Evolutionary conservation across 1,139 yeast genomes (phyloP).

Genomic region (Saccharomyces hybrid): DNA sequence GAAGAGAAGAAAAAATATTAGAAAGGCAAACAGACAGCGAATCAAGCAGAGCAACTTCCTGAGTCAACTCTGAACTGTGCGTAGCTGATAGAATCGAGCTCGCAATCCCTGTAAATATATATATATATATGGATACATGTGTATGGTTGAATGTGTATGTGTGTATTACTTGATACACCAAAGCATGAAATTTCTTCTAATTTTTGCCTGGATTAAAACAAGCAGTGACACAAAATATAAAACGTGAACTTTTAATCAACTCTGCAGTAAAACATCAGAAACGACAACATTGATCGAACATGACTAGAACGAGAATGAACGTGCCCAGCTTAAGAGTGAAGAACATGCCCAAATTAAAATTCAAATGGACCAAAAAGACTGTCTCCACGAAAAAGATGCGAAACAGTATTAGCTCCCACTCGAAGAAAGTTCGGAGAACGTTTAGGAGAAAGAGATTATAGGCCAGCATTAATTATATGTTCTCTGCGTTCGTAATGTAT

Average conservation of each 20-base stretch:
- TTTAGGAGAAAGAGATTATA: not conserved
- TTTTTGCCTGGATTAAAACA: too few species aligned
- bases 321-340: not conserved
- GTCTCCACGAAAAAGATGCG: not conserved
- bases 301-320: not conserved
- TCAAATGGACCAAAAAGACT: not conserved
- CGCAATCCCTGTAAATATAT: slow-evolving; percentile 7
- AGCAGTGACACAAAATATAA: too few species aligned
- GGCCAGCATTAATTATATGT: not conserved
- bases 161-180: too few species aligned
- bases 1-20: slow-evolving; percentile 61
- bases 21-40: slow-evolving; percentile 57
- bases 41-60: slow-evolving; percentile 78
- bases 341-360: not conserved
- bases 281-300: not conserved
- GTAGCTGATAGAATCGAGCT: not conserved
- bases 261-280: too few species aligned
- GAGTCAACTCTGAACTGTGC: slow-evolving; percentile 18
- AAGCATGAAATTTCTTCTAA: too few species aligned
- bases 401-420: not conserved
- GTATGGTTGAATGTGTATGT: too few species aligned
- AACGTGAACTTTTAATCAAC: not conserved
- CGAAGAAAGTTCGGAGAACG: not conserved
- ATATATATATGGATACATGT: not conserved
- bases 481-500: not conserved